Conservation (phyloP, 202 grass and related monocot species). For the Dendrocalamus latiflorus region DNA sequence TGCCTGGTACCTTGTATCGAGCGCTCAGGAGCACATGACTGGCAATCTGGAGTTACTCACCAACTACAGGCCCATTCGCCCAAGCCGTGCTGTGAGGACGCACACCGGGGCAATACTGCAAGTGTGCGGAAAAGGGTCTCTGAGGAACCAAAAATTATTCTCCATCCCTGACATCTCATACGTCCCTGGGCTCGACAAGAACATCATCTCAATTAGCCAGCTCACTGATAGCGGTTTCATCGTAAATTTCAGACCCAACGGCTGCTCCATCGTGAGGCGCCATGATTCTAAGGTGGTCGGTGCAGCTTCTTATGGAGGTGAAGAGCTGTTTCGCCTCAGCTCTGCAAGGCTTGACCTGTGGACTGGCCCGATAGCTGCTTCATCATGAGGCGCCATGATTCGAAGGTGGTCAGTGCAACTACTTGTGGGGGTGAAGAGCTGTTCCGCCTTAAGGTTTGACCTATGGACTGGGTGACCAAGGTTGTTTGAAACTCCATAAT, state of each 20-base stretch:
- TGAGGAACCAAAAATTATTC: not conserved
- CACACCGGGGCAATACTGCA: not conserved
- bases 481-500: not conserved
- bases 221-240: not conserved
- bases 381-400: not conserved
- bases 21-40: no score
- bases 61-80: no score
- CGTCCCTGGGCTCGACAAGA: not conserved
- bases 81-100: not conserved
- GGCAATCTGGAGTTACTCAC: no score
- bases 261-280: not conserved
- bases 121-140: not conserved
- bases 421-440: not conserved
- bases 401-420: not conserved
- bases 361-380: no score
- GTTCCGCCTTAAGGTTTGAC: no score
- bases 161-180: not conserved
- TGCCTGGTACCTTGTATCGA: no score
- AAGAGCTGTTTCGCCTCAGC: not conserved
- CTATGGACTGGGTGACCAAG: not conserved
- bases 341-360: not conserved
- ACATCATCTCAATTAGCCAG: not conserved
- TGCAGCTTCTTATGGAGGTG: not conserved
- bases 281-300: not conserved
- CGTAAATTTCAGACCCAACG: not conserved